Evolutionary conservation across 495 filamentous ascomycete species (phyloP).

Genomic region (Daldinia grandis): DNA sequence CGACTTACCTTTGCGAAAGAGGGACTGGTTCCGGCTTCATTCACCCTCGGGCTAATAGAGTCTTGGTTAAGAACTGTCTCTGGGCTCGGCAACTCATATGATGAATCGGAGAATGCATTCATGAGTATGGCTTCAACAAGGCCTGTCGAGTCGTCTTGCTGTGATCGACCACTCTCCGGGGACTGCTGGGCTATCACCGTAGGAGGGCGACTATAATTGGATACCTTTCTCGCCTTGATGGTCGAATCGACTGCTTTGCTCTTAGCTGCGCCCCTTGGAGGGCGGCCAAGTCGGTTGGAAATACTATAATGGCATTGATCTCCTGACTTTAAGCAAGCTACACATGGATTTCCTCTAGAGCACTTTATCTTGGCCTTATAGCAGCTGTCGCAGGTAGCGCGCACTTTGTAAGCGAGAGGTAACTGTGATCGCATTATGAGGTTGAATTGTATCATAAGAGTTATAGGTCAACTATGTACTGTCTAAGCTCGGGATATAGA

Average conservation of each 20-base stretch:
- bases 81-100: background rate
- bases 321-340: background rate
- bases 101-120: background rate
- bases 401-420: background rate
- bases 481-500: background rate
- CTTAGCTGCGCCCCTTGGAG: background rate
- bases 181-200: background rate
- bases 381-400: background rate
- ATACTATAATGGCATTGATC: background rate
- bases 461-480: background rate
- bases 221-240: no score
- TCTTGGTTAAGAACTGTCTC: background rate
- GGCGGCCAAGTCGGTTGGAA: background rate
- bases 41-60: background rate
- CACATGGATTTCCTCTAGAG: conserved; percentile 1
- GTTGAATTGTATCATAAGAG: background rate
- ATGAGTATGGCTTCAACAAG: background rate
- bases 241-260: background rate
- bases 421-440: background rate
- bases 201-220: background rate
- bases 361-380: background rate
- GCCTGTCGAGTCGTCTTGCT: background rate
- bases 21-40: background rate
- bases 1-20: background rate
- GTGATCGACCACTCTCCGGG: background rate